These are phyloP conservation scores for Rhodotorula mucilaginosa DNA, from an alignment of 1,284 basidiomycete genomes.

Conservation along the genomic window DNA sequence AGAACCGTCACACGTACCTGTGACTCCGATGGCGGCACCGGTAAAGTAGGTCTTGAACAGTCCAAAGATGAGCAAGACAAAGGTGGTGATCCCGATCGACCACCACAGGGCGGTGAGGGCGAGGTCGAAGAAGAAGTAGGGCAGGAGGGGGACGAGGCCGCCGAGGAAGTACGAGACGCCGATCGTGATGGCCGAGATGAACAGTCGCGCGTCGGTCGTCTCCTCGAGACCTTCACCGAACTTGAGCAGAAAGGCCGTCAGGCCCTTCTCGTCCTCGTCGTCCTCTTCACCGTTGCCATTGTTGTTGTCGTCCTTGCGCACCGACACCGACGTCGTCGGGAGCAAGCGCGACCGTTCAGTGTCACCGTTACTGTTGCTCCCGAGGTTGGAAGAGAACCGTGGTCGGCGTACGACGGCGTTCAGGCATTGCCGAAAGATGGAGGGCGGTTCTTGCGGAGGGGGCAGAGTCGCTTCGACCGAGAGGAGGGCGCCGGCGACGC, in stretches of 20 bases:
- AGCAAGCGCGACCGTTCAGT: conserved; percentile 25
- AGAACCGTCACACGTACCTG: conserved; percentile 59
- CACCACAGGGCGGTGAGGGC: conserved; percentile 59
- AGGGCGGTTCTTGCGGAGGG: conserved; percentile 26
- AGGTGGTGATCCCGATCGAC: conserved; percentile 49
- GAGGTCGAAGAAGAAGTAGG: conserved; percentile 78
- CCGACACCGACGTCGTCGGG: not conserved
- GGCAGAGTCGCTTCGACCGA: conserved; percentile 39
- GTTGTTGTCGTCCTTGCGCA: not conserved
- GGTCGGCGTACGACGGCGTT: conserved; percentile 41
- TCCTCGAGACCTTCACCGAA: conserved; percentile 91
- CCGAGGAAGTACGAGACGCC: conserved; percentile 56
- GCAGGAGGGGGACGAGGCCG: conserved; percentile 62
- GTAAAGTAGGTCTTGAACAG: conserved; percentile 80
- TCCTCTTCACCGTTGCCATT: conserved; percentile 54
- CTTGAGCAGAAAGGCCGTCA: conserved; percentile 87
- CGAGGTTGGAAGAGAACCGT: conserved; percentile 18
- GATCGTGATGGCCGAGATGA: conserved; percentile 87
- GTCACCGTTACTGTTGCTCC: not conserved
- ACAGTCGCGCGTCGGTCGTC: conserved; percentile 65
- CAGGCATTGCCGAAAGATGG: conserved; percentile 35
- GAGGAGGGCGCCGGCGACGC: conserved; percentile 71
- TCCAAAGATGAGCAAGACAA: conserved; percentile 87
- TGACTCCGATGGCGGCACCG: conserved; percentile 62
- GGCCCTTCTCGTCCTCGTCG: conserved; percentile 71